A percentile compares a stretch with the other conserved stretches of the same genome.
These are phyloP conservation scores for Ceratobasidium sp. DNA, from an alignment of 1,284 basidiomycete genomes.

Conservation along the genomic window DNA sequence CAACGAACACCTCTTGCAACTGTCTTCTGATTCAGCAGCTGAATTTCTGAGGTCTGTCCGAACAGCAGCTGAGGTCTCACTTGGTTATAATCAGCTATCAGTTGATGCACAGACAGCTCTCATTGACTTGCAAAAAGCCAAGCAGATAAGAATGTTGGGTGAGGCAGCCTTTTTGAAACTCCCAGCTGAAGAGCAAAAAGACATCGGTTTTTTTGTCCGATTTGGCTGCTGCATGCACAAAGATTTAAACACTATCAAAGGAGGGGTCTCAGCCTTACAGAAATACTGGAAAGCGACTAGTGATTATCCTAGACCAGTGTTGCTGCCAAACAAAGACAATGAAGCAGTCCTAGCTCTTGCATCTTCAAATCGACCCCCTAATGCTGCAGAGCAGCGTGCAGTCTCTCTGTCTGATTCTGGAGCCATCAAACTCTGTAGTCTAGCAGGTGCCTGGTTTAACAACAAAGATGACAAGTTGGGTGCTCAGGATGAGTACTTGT, in stretches of 20 bases:
- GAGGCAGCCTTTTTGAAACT: too few species aligned
- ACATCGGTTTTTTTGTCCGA: constrained; percentile 46
- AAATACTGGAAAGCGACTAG: constrained; percentile 47
- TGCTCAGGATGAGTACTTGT: constrained; percentile 46
- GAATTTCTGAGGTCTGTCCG: background rate
- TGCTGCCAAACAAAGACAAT: background rate
- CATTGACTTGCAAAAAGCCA: too few species aligned
- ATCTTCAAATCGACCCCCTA: constrained; percentile 44
- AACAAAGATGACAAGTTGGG: constrained; percentile 56
- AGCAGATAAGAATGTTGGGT: too few species aligned
- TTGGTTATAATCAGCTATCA: background rate
- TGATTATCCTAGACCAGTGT: too few species aligned
- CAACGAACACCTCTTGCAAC: background rate
- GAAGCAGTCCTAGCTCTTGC: background rate
- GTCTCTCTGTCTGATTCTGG: constrained; percentile 44
- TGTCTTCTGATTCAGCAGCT: background rate
- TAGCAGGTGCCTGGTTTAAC: constrained; percentile 52
- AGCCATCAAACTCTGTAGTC: constrained; percentile 50
- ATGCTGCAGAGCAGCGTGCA: constrained; percentile 49
- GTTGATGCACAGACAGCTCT: too few species aligned
- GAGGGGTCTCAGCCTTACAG: constrained; percentile 50
- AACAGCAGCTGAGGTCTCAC: background rate
- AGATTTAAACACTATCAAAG: constrained; percentile 55
- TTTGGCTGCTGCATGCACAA: constrained; percentile 58
- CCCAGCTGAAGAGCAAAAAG: background rate